Evolutionary conservation across 2,329 filamentous ascomycete species (phyloP).

Genomic region (Alternaria tenuissima): DNA sequence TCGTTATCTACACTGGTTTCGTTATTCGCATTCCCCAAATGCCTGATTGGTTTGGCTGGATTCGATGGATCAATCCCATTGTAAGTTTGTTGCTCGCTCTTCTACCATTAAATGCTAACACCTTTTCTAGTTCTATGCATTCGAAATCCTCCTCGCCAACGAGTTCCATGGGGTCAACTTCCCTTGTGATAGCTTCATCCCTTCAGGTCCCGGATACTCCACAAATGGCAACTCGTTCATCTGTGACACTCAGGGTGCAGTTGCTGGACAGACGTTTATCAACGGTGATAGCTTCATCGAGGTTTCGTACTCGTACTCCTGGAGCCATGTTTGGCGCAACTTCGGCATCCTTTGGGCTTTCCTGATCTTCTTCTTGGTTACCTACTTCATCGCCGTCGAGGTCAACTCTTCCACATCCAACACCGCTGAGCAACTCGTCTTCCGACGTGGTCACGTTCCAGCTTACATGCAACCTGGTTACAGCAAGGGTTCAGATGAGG

Average conservation of each 20-base stretch:
- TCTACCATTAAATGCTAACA: neutral
- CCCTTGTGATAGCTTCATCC: conserved; percentile 50
- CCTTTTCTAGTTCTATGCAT: conserved; percentile 67
- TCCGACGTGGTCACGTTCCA: conserved; percentile 58
- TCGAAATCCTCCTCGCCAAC: conserved; percentile 81
- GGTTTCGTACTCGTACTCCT: conserved; percentile 47
- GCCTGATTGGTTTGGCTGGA: conserved; percentile 53
- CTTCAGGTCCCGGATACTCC: conserved; percentile 47
- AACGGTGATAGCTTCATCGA: conserved; percentile 50
- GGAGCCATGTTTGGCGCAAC: conserved; percentile 65
- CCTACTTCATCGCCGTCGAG: conserved; percentile 72
- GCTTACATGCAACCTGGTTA: conserved; percentile 48
- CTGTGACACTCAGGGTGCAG: conserved; percentile 51
- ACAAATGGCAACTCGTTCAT: conserved; percentile 42
- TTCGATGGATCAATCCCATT: conserved; percentile 73
- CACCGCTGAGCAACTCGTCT: conserved; percentile 75
- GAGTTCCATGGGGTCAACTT: conserved; percentile 60
- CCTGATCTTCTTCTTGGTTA: conserved; percentile 67
- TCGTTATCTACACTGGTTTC: conserved; percentile 75
- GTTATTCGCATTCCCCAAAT: conserved; percentile 70
- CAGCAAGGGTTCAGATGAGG: conserved; percentile 47
- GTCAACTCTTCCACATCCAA: conserved; percentile 69
- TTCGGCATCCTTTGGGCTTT: conserved; percentile 70
- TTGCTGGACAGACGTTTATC: conserved; percentile 50
- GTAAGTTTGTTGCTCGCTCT: neutral